Conservation (phyloP, 2,329 filamentous ascomycete species). For the Fusarium coffeatum region DNA sequence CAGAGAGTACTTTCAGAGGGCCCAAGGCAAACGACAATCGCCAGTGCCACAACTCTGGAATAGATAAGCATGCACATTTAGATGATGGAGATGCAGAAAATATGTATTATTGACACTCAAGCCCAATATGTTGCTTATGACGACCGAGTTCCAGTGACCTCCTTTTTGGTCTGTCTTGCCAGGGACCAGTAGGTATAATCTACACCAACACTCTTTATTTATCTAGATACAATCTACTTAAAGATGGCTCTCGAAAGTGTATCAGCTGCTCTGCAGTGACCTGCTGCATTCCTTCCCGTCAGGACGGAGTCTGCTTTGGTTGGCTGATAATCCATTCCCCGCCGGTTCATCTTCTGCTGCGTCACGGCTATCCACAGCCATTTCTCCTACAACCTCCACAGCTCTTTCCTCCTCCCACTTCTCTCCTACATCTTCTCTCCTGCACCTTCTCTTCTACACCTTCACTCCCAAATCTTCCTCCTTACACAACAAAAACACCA, state of each 20-base stretch:
- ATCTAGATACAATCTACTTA: background rate
- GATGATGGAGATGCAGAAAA: background rate
- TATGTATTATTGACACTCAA: no score
- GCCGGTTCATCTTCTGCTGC: background rate
- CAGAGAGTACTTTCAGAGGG: slow-evolving; percentile 6
- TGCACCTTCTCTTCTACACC: background rate
- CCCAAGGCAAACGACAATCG: background rate
- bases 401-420: background rate
- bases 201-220: background rate
- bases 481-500: background rate
- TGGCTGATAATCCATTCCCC: background rate
- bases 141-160: slow-evolving; percentile 2
- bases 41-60: background rate
- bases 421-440: background rate
- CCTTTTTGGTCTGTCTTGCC: background rate
- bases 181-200: background rate
- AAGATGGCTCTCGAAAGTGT: background rate
- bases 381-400: background rate
- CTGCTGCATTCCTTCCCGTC: background rate
- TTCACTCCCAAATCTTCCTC: background rate
- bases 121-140: background rate
- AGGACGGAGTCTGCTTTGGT: background rate
- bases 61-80: background rate
- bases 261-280: background rate
- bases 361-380: background rate